Evolutionary conservation across 2,329 filamentous ascomycete species (phyloP).

Genomic region (Fusarium sp.): DNA sequence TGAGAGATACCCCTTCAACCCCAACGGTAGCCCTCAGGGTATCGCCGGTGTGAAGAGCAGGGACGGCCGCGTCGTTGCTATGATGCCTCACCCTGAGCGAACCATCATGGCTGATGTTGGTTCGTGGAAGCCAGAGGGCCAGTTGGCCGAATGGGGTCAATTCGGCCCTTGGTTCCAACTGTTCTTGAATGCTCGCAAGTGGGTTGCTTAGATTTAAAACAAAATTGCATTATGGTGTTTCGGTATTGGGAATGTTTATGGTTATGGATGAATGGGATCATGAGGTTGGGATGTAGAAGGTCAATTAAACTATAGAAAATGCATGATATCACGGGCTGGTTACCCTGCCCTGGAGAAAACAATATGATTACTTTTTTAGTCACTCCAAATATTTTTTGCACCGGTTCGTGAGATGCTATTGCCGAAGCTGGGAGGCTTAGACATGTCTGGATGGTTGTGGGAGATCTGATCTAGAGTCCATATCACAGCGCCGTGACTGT

Average conservation of each 20-base stretch:
- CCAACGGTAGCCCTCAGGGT: conserved; percentile 83
- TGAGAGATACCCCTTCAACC: conserved; percentile 87
- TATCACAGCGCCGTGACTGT: not conserved
- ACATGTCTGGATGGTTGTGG: not conserved
- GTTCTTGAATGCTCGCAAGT: conserved; percentile 88
- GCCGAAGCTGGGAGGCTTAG: not conserved
- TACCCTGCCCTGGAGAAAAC: not conserved
- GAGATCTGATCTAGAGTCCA: not conserved
- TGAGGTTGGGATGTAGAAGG: conserved; percentile 16
- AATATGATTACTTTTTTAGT: not conserved
- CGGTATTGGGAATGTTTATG: conserved; percentile 22
- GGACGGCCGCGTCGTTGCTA: conserved; percentile 83
- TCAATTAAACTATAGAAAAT: conserved; percentile 19
- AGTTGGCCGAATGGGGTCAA: conserved; percentile 77
- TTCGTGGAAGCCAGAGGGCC: conserved; percentile 74
- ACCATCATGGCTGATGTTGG: conserved; percentile 83
- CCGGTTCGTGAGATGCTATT: not conserved
- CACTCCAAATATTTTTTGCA: too few species aligned
- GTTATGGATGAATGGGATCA: conserved; percentile 10
- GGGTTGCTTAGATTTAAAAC: conserved; percentile 72
- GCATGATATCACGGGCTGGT: not conserved
- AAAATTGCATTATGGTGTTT: conserved; percentile 32
- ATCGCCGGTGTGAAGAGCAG: conserved; percentile 82
- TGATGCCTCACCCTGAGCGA: conserved; percentile 96
- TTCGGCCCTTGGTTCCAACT: conserved; percentile 87